Evolutionary conservation across 768 basidiomycete genomes (phyloP).

Genomic region (Macrolepiota dolichaula): DNA sequence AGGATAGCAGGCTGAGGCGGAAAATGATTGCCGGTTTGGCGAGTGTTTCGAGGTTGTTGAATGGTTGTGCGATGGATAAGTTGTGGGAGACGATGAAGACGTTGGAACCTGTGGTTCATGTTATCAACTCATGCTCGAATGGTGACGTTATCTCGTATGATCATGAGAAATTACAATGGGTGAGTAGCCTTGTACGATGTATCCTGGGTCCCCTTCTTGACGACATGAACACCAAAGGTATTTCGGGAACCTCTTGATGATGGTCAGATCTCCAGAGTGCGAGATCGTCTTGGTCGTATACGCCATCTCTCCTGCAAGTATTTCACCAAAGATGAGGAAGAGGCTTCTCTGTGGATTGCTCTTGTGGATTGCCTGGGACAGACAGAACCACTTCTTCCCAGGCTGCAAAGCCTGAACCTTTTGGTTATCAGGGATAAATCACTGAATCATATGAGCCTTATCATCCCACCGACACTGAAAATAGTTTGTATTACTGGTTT

Average conservation of each 20-base stretch:
- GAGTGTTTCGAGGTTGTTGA: neutral
- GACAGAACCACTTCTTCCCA: neutral
- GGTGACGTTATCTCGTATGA: neutral
- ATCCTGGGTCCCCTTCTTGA: neutral
- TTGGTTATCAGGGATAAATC: neutral
- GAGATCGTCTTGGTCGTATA: neutral
- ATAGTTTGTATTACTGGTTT: no score
- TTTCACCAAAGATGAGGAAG: neutral
- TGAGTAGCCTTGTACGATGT: neutral
- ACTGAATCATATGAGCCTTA: neutral
- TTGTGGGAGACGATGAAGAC: neutral
- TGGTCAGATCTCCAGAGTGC: neutral
- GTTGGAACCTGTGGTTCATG: neutral
- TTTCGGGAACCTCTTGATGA: neutral
- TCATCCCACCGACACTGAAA: neutral
- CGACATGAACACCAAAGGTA: neutral
- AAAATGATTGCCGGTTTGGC: neutral
- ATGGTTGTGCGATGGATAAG: neutral
- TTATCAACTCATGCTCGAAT: neutral
- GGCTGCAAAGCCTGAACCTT: neutral
- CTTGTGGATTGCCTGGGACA: neutral
- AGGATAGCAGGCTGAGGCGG: neutral
- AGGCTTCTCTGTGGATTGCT: neutral
- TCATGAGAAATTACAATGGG: neutral
- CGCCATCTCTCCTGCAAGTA: neutral